phyloP scores from a whole-genome alignment of 2,329 filamentous ascomycete genomes.

The Dactylellina cionopaga region DNA sequence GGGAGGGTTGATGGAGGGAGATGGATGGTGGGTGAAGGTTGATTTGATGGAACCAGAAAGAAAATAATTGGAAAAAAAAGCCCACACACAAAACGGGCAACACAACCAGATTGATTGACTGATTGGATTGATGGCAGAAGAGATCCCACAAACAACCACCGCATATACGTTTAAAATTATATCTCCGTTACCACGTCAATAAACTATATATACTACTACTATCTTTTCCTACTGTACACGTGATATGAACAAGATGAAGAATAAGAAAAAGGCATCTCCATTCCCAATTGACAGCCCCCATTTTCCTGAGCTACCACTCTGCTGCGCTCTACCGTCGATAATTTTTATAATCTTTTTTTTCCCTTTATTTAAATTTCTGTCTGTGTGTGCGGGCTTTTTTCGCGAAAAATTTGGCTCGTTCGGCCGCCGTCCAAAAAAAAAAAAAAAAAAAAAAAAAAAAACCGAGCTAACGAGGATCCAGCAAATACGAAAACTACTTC shows the following conservation, averaged over 20 bases:
- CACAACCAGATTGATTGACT: too few species aligned
- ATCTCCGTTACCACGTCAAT: too few species aligned
- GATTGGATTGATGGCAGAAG: too few species aligned
- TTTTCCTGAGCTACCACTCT: too few species aligned
- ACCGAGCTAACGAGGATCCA: conserved; percentile 51
- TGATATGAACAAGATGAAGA: too few species aligned
- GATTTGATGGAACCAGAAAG: conserved; percentile 19
- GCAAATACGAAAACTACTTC: conserved; percentile 1
- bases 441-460: conserved; percentile 45
- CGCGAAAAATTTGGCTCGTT: conserved; percentile 39
- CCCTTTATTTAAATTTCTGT: conserved; percentile 13
- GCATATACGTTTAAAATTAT: too few species aligned
- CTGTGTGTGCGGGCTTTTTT: conserved; percentile 52
- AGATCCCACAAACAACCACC: conserved; percentile 41
- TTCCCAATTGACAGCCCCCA: background rate
- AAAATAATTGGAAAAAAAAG: conserved; percentile 49
- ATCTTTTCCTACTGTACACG: too few species aligned
- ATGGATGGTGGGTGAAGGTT: conserved; percentile 12
- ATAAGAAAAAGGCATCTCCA: background rate
- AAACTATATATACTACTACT: too few species aligned
- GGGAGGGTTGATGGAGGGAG: background rate
- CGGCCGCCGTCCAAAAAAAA: conserved; percentile 47
- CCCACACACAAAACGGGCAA: conserved; percentile 49
- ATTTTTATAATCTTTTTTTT: conserved; percentile 26
- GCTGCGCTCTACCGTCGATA: background rate